phyloP scores from a whole-genome alignment of 1,284 basidiomycete species.

The Heterobasidion parviporum region DNA sequence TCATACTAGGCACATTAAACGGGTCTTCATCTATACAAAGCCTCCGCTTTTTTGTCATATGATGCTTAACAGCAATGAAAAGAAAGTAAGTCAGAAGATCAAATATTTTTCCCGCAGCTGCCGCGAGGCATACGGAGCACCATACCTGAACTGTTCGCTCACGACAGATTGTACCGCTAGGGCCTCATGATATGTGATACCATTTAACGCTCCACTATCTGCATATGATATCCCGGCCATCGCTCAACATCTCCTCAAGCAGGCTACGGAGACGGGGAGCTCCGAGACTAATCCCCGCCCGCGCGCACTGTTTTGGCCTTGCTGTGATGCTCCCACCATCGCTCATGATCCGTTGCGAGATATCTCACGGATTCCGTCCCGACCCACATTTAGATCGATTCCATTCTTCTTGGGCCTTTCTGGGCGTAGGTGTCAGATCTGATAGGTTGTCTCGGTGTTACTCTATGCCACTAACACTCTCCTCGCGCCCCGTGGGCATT shows the following conservation, averaged over 20 bases:
- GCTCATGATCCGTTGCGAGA: neutral
- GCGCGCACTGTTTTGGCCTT: neutral
- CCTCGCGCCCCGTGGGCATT: too few relatives aligned
- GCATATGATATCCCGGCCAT: neutral
- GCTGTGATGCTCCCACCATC: neutral
- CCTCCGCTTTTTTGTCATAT: neutral
- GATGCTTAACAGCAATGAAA: neutral
- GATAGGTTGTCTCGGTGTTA: neutral
- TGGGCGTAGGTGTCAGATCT: neutral
- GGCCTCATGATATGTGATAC: neutral
- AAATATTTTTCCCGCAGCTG: neutral
- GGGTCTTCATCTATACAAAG: neutral
- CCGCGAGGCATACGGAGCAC: neutral
- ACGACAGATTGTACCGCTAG: neutral
- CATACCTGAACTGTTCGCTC: neutral
- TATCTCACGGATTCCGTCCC: neutral
- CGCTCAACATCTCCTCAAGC: too few relatives aligned
- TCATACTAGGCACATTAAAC: neutral
- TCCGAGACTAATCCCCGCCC: too few relatives aligned
- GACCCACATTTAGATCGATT: neutral
- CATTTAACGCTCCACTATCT: neutral
- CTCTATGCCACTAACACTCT: too few relatives aligned
- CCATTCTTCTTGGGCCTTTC: neutral
- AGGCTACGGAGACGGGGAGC: too few relatives aligned
- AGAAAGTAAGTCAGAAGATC: neutral